Percentiles rank a stretch among this genome's conserved stretches.
Evolutionary conservation across 208 protist species (phyloP).

Genomic region (Trypanosoma lewisi): DNA sequence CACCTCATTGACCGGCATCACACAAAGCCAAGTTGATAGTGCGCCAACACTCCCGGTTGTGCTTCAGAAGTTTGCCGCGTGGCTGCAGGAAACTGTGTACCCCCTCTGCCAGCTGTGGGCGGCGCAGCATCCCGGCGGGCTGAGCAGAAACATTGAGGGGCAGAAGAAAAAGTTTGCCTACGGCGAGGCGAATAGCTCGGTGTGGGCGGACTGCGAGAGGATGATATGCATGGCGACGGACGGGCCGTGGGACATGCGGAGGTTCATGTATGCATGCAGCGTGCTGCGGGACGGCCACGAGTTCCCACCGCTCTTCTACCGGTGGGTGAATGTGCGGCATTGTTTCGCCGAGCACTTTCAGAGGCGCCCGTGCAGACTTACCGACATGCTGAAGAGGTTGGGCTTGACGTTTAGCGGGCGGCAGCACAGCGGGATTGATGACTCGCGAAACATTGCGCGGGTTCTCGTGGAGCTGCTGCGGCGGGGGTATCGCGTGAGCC

Average conservation of each 20-base stretch:
- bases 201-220: conserved; percentile 35
- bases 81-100: conserved; percentile 68
- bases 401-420: conserved; percentile 78
- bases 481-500: conserved; percentile 66
- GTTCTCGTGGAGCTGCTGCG: conserved; percentile 78
- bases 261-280: conserved; percentile 87
- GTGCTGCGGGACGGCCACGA: conserved; percentile 70
- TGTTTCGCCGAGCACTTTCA: conserved; percentile 67
- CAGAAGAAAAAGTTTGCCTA: conserved; percentile 58
- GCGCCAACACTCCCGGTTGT: conserved; percentile 66
- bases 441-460: conserved; percentile 88
- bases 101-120: conserved; percentile 58
- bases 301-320: conserved; percentile 88
- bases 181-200: conserved; percentile 39
- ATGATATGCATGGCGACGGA: conserved; percentile 87
- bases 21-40: conserved; percentile 86
- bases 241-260: conserved; percentile 90
- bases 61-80: conserved; percentile 53
- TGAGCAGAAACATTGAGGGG: conserved; percentile 44
- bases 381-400: conserved; percentile 76
- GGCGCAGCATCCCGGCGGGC: conserved; percentile 20
- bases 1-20: conserved; percentile 94
- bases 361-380: conserved; percentile 57
- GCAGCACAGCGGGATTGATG: conserved; percentile 88
- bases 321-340: conserved; percentile 87